phyloP scores from a whole-genome alignment of 202 grass and related monocot genomes.

The Elaeis oleifera region DNA sequence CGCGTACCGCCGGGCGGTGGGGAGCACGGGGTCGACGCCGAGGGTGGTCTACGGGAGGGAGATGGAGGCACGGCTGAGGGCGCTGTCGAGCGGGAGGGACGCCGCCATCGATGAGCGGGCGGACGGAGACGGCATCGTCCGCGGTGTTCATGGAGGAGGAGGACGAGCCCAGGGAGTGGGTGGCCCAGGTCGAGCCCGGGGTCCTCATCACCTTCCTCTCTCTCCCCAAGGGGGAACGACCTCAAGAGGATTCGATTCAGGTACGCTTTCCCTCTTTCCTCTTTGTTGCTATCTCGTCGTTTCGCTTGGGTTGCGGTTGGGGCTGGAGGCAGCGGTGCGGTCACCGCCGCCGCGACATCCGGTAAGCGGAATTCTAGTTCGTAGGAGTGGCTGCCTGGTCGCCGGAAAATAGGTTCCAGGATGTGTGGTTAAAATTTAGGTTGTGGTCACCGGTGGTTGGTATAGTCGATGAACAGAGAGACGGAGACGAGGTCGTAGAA shows the following conservation, averaged over 20 bases:
- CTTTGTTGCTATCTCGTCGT: not conserved
- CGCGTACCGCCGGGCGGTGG: constrained; percentile 41
- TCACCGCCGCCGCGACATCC: too few species aligned
- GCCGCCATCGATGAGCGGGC: constrained; percentile 55
- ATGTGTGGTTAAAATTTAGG: too few species aligned
- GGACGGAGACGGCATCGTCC: constrained; percentile 30
- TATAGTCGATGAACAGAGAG: too few species aligned
- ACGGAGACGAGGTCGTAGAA: too few species aligned
- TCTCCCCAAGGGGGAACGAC: constrained; percentile 56
- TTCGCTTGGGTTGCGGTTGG: not conserved
- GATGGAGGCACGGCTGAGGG: constrained; percentile 13
- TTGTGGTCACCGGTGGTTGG: too few species aligned
- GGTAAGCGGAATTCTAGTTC: too few species aligned
- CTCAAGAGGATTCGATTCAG: constrained; percentile 78
- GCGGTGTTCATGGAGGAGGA: constrained; percentile 19
- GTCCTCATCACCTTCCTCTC: constrained; percentile 78
- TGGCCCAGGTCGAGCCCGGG: constrained; percentile 78
- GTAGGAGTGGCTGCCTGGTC: too few species aligned
- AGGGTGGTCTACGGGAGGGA: constrained; percentile 24
- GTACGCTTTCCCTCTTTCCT: constrained; percentile 19
- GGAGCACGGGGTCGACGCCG: constrained; percentile 42
- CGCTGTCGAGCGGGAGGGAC: constrained; percentile 44
- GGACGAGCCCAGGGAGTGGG: constrained; percentile 60
- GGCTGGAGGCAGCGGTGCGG: too few species aligned
- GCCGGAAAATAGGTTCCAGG: too few species aligned